Base-by-base conservation (phyloP, 129 eudicot genomes). In the Artemisia annua region DNA sequence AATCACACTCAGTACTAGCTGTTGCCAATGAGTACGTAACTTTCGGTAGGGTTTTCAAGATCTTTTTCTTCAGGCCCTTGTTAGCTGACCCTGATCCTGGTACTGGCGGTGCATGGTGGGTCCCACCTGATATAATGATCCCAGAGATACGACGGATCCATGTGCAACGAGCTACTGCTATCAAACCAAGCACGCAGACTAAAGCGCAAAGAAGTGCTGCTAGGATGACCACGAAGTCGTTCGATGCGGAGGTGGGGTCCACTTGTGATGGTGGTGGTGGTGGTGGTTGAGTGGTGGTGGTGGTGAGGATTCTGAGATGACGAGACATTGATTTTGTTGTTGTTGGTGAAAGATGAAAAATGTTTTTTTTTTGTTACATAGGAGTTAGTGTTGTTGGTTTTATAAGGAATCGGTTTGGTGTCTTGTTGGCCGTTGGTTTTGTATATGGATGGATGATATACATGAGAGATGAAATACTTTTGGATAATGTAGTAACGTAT, bases 141-240 rank as follows among this genome's bases (percentile, higher is more conserved):
- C 84, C 85, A 53, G 87, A 77, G 76, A 87, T 44, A 6, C 91
- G 94, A 28, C 91, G 86, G 73, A 89, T 57, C 95, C 96, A 92
- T 71, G 89, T 80, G 72, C 96, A 92, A 4, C 98, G 89, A 19
- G 96, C 91, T 3, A 92, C 89, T 20, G 98, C 87, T 32, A 89
- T 70, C 22, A 92, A 92, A 35, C 98, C 96, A 65, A 92, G 85
- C 9, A 89, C 87, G 89, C 91, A 92, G 12, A 92, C 87, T 11
- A 92, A 74, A 15, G 96, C 91, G 66, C 96, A 92, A 12, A 92
- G 72, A 7, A 92, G 92, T 0, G 98, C 91, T 46, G 90, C 95
- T 50, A 92, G 90, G 87, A 92, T 85, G 66, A 91, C 86, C 3
- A 85, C 83, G 75, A 91, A 91, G 81, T 91, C 95, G 11, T 87